Conservation (phyloP, 2,329 filamentous ascomycete species). For the Monosporascus cannonballus region DNA sequence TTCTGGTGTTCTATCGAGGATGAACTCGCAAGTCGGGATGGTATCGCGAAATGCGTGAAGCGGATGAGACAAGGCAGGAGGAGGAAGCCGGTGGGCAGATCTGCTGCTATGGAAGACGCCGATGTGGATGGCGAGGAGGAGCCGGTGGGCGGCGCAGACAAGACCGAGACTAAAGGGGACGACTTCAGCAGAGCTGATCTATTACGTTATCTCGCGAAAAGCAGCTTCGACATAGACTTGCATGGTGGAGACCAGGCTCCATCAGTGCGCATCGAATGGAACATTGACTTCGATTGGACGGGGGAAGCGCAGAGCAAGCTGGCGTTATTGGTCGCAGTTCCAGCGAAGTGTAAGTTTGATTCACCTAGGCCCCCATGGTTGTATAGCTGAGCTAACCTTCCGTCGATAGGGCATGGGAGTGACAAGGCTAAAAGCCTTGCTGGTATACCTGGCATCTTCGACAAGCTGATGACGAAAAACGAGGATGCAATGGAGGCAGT, state of each 20-base stretch:
- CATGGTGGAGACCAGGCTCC: constrained; percentile 29
- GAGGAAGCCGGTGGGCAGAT: constrained; percentile 15
- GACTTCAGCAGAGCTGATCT: constrained; percentile 37
- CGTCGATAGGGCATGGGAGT: constrained; percentile 48
- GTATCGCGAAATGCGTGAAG: constrained; percentile 23
- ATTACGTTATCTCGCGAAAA: constrained; percentile 47
- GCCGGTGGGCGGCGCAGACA: constrained; percentile 16
- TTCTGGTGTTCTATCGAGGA: constrained; percentile 53
- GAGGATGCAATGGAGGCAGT: constrained; percentile 52
- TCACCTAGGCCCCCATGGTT: background rate
- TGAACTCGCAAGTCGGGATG: constrained; percentile 35
- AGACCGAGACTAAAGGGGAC: constrained; percentile 11
- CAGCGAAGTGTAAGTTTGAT: constrained; percentile 54
- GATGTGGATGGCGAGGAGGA: constrained; percentile 10
- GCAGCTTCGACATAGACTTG: constrained; percentile 38
- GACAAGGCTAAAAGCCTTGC: constrained; percentile 51
- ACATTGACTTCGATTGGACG: constrained; percentile 64
- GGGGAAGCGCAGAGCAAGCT: constrained; percentile 61
- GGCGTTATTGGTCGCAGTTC: constrained; percentile 47
- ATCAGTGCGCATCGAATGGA: constrained; percentile 53
- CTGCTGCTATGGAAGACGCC: background rate
- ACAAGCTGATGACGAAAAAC: constrained; percentile 48
- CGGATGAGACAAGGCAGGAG: constrained; percentile 21
- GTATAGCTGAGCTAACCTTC: background rate
- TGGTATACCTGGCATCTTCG: constrained; percentile 55